Evolutionary conservation across 1,284 basidiomycete genomes (phyloP).

Genomic region (Ganoderma sinense): DNA sequence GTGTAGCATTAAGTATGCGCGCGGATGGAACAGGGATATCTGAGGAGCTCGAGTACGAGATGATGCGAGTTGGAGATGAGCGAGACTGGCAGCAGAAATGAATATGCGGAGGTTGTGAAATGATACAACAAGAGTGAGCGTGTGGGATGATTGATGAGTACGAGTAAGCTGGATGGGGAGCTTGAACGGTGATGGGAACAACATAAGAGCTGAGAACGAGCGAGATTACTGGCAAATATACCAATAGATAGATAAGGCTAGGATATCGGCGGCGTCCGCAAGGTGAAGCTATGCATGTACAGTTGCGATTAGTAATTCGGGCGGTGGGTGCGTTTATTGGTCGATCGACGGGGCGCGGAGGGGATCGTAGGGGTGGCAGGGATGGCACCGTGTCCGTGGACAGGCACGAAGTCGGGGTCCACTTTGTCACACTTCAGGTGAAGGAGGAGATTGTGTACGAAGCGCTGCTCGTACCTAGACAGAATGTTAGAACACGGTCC

Average conservation of each 20-base stretch:
- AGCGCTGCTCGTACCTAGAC: slow-evolving; percentile 83
- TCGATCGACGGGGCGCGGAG: slow-evolving; percentile 49
- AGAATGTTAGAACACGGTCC: slow-evolving; percentile 23
- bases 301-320: slow-evolving; percentile 42
- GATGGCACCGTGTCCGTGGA: slow-evolving; percentile 79
- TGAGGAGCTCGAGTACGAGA: no score
- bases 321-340: slow-evolving; percentile 50
- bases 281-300: slow-evolving; percentile 18
- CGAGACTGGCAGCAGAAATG: not conserved
- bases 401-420: slow-evolving; percentile 78
- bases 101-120: slow-evolving; percentile 12
- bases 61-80: not conserved
- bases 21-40: not conserved
- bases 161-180: slow-evolving; percentile 8
- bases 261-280: not conserved
- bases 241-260: slow-evolving; percentile 1
- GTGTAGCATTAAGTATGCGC: slow-evolving; percentile 7
- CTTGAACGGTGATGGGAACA: slow-evolving; percentile 16
- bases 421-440: slow-evolving; percentile 79
- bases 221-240: slow-evolving; percentile 23
- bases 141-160: slow-evolving; percentile 23
- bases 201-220: slow-evolving; percentile 17
- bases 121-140: slow-evolving; percentile 27
- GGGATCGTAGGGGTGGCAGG: slow-evolving; percentile 16
- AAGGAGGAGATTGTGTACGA: slow-evolving; percentile 83